Evolutionary conservation across 2,329 filamentous ascomycete species (phyloP).

Genomic region (Aureobasidium namibiae): DNA sequence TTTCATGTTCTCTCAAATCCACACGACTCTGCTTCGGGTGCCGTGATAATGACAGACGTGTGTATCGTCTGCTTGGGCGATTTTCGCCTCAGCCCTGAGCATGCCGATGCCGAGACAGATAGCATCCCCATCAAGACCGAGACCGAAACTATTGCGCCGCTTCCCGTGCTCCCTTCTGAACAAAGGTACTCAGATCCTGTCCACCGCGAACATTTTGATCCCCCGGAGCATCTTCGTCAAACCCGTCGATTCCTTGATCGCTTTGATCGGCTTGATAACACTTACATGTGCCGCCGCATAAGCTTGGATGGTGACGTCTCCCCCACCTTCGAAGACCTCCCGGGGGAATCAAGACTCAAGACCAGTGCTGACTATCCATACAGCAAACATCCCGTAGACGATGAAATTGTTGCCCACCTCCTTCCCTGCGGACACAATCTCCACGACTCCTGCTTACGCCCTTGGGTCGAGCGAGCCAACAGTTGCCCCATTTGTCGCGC

Average conservation of each 20-base stretch:
- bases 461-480: slow-evolving; percentile 94
- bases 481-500: slow-evolving; percentile 96
- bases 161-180: not conserved
- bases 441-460: slow-evolving; percentile 84
- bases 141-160: not conserved
- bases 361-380: slow-evolving; percentile 20
- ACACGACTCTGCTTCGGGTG: slow-evolving; percentile 8
- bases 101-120: not conserved
- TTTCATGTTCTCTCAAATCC: not conserved
- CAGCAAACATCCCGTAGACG: slow-evolving; percentile 30
- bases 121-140: not conserved
- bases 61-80: slow-evolving; percentile 67
- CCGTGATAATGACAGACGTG: slow-evolving; percentile 50
- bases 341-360: slow-evolving; percentile 17
- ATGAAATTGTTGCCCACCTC: slow-evolving; percentile 52
- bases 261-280: slow-evolving; percentile 32
- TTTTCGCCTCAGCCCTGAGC: slow-evolving; percentile 41
- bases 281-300: slow-evolving; percentile 26
- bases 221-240: slow-evolving; percentile 15
- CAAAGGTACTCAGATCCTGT: slow-evolving; percentile 11
- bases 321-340: slow-evolving; percentile 21
- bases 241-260: slow-evolving; percentile 23
- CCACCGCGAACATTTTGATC: not conserved
- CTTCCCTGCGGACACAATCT: slow-evolving; percentile 81
- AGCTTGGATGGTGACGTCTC: slow-evolving; percentile 32